phyloP scores from a whole-genome alignment of 2,329 filamentous ascomycete species.

The Cercospora zeina region DNA sequence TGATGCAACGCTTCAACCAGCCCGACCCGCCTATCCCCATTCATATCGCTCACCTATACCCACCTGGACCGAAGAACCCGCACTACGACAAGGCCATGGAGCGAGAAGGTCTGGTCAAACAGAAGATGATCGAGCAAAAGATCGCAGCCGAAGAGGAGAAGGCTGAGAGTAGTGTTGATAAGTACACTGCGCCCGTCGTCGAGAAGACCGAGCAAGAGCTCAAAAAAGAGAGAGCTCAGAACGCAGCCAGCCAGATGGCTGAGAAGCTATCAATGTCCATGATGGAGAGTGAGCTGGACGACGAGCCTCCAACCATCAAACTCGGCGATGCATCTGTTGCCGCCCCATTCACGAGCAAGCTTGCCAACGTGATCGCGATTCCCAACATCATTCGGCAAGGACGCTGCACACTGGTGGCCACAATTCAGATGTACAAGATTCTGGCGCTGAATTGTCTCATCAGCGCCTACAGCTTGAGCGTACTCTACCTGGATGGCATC shows the following conservation, averaged over 20 bases:
- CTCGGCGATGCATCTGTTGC: slow-evolving; percentile 96
- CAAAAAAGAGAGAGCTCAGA: slow-evolving; percentile 59
- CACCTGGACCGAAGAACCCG: slow-evolving; percentile 87
- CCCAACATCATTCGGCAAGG: slow-evolving; percentile 98
- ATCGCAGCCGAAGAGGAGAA: slow-evolving; percentile 53
- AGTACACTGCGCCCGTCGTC: slow-evolving; percentile 32
- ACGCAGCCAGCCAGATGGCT: slow-evolving; percentile 74
- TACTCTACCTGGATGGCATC: slow-evolving; percentile 95
- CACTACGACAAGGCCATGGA: slow-evolving; percentile 90
- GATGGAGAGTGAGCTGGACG: slow-evolving; percentile 85
- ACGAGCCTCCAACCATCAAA: slow-evolving; percentile 93
- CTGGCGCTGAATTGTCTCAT: slow-evolving; percentile 96
- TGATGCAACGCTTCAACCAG: slow-evolving; percentile 96
- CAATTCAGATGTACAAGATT: slow-evolving; percentile 99
- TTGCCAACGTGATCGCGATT: slow-evolving; percentile 93
- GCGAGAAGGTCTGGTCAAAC: slow-evolving; percentile 78
- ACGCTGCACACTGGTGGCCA: slow-evolving; percentile 93
- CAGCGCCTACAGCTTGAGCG: slow-evolving; percentile 93
- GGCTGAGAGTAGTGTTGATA: slow-evolving; percentile 33
- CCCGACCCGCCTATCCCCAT: slow-evolving; percentile 87
- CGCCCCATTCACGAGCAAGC: slow-evolving; percentile 95
- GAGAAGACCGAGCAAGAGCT: slow-evolving; percentile 52
- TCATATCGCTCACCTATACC: slow-evolving; percentile 90
- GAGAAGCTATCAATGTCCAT: slow-evolving; percentile 83
- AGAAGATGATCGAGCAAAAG: slow-evolving; percentile 50